Evolutionary conservation across 2,329 filamentous ascomycete species (phyloP).

Genomic region (Pestalotiopsis sp.): DNA sequence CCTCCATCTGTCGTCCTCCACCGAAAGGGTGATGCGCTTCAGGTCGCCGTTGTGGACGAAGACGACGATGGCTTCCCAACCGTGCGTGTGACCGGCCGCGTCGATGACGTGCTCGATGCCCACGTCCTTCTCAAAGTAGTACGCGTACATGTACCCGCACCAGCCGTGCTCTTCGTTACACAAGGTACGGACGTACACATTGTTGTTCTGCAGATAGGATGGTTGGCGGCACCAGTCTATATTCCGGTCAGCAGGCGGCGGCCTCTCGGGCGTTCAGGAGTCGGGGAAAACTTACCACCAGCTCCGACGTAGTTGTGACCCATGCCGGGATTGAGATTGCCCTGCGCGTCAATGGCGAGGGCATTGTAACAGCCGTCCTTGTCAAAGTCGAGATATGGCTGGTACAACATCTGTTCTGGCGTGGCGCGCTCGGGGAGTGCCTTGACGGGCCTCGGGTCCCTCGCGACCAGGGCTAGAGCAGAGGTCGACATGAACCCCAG

Average conservation of each 20-base stretch:
- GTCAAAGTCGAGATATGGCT: conserved; percentile 28
- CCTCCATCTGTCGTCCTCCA: conserved; percentile 27
- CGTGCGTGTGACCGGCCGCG: conserved; percentile 38
- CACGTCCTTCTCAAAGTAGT: conserved; percentile 50
- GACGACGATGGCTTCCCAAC: conserved; percentile 37
- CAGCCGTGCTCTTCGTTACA: conserved; percentile 42
- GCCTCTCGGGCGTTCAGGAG: not conserved
- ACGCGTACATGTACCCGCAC: conserved; percentile 47
- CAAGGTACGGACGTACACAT: conserved; percentile 44
- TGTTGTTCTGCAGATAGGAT: conserved; percentile 38
- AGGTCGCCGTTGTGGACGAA: conserved; percentile 25
- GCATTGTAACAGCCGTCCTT: conserved; percentile 42
- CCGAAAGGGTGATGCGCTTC: conserved; percentile 22
- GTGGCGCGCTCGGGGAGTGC: not conserved
- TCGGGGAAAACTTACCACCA: not conserved
- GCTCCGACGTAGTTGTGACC: not conserved
- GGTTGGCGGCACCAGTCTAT: conserved; percentile 33
- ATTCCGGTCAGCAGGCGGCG: not conserved
- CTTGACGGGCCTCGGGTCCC: too few species aligned
- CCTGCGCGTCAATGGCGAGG: conserved; percentile 37
- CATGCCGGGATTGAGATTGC: conserved; percentile 33
- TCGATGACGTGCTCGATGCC: conserved; percentile 26
- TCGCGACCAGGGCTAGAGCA: too few species aligned
- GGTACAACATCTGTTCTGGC: conserved; percentile 4
- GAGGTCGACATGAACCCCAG: too few species aligned